These are phyloP conservation scores for Erythrobasidium hasegawianum DNA, from an alignment of 1,284 basidiomycete species.

Conservation along the genomic window DNA sequence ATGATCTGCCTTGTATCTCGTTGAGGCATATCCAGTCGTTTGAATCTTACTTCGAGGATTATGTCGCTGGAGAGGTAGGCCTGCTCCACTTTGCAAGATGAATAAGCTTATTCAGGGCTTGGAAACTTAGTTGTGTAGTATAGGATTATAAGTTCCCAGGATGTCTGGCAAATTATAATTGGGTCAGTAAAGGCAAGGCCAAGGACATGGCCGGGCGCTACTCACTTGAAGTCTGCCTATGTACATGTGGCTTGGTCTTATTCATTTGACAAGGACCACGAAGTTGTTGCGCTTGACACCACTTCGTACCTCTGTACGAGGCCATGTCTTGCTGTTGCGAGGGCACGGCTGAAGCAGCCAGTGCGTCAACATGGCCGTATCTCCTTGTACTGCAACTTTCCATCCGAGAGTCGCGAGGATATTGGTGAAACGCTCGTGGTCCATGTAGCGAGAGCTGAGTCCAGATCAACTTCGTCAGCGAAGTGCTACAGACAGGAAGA, in stretches of 20 bases:
- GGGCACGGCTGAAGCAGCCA: slow-evolving; percentile 46
- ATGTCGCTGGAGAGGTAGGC: too few relatives aligned
- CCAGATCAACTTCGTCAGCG: neutral
- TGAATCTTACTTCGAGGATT: too few relatives aligned
- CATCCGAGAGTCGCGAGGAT: slow-evolving; percentile 49
- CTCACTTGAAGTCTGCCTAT: neutral
- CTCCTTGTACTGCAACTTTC: slow-evolving; percentile 46
- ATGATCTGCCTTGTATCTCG: too few relatives aligned
- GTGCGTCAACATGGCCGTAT: slow-evolving; percentile 49
- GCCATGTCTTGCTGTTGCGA: slow-evolving; percentile 47
- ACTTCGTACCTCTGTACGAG: slow-evolving; percentile 46
- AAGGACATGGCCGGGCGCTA: neutral
- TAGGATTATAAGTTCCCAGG: too few relatives aligned
- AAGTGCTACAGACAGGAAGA: neutral
- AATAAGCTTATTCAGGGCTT: too few relatives aligned
- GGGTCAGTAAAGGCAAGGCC: neutral
- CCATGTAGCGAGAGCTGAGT: slow-evolving; percentile 48
- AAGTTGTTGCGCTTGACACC: slow-evolving; percentile 51
- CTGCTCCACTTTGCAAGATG: too few relatives aligned
- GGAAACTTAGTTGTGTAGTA: too few relatives aligned
- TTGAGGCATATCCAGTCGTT: too few relatives aligned
- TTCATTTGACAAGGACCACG: slow-evolving; percentile 23
- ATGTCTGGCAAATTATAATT: too few relatives aligned
- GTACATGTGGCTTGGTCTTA: neutral
- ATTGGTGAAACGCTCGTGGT: slow-evolving; percentile 45